Conservation (phyloP, 805 yeast genomes). For the Metschnikowia aberdeeniae region DNA sequence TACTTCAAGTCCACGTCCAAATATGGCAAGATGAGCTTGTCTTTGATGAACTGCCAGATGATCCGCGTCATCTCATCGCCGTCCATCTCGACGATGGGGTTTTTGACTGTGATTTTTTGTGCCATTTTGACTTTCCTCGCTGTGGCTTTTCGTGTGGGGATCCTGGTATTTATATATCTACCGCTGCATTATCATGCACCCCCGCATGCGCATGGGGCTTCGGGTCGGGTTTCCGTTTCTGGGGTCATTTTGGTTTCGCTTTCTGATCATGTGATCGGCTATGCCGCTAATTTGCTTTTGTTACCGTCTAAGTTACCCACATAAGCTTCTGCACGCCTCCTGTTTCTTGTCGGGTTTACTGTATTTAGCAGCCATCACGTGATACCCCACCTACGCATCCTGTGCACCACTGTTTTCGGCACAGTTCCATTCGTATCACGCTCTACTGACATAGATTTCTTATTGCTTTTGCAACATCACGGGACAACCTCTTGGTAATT, state of each 20-base stretch:
- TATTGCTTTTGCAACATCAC: no score
- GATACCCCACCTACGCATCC: no score
- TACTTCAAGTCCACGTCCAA: slow-evolving; percentile 71
- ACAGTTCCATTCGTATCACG: no score
- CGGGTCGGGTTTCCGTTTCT: background rate
- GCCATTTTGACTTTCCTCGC: background rate
- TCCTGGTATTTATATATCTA: background rate
- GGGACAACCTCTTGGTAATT: no score
- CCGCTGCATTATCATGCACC: slow-evolving; percentile 3
- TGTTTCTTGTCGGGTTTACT: no score
- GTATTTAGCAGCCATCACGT: no score
- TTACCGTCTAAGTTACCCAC: no score
- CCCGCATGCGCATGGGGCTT: background rate
- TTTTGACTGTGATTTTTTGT: slow-evolving; percentile 60
- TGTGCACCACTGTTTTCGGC: no score
- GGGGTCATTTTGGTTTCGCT: background rate
- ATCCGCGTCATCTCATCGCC: slow-evolving; percentile 88
- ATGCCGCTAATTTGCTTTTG: background rate
- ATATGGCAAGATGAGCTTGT: slow-evolving; percentile 62
- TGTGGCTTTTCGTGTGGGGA: background rate
- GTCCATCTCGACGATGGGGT: slow-evolving; percentile 74
- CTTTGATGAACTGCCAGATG: slow-evolving; percentile 74
- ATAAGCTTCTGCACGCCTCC: no score
- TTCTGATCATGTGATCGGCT: background rate
- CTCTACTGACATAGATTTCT: no score